phyloP scores from a whole-genome alignment of 208 protist species.

The Jaenimonas drosophilae region DNA sequence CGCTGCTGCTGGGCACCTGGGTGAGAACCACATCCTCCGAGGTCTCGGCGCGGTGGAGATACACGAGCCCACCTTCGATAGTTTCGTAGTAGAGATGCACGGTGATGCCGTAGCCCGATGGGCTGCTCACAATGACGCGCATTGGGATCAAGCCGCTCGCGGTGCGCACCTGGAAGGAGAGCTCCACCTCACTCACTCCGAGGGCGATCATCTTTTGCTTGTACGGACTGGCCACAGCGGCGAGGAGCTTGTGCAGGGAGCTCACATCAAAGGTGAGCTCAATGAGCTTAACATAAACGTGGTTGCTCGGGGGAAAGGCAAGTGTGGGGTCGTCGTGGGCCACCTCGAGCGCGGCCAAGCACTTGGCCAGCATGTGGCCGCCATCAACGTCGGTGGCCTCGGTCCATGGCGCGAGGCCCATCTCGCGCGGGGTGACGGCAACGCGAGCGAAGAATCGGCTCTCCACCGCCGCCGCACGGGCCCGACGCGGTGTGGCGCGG shows the following conservation, averaged over 20 bases:
- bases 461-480: constrained; percentile 40
- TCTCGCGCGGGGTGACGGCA: constrained; percentile 79
- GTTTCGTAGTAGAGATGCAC: constrained; percentile 85
- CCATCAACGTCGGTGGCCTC: constrained; percentile 63
- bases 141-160: constrained; percentile 58
- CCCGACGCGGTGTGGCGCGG: constrained; percentile 65
- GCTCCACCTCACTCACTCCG: constrained; percentile 70
- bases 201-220: constrained; percentile 48
- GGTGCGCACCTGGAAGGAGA: constrained; percentile 59
- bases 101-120: constrained; percentile 54
- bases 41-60: constrained; percentile 54
- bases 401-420: constrained; percentile 65
- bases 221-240: constrained; percentile 41
- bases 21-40: constrained; percentile 49
- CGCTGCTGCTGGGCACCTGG: constrained; percentile 9
- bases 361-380: constrained; percentile 72
- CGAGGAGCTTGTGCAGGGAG: constrained; percentile 30
- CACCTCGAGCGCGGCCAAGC: constrained; percentile 61
- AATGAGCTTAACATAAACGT: constrained; percentile 82
- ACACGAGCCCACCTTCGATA: constrained; percentile 35
- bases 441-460: constrained; percentile 92
- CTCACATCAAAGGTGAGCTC: constrained; percentile 69
- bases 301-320: constrained; percentile 60
- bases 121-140: constrained; percentile 76
- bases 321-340: constrained; percentile 55